A percentile compares a stretch with the other conserved stretches of the same genome.
Evolutionary conservation across 495 filamentous ascomycete genomes (phyloP).

Genomic region (Zalerion maritima): DNA sequence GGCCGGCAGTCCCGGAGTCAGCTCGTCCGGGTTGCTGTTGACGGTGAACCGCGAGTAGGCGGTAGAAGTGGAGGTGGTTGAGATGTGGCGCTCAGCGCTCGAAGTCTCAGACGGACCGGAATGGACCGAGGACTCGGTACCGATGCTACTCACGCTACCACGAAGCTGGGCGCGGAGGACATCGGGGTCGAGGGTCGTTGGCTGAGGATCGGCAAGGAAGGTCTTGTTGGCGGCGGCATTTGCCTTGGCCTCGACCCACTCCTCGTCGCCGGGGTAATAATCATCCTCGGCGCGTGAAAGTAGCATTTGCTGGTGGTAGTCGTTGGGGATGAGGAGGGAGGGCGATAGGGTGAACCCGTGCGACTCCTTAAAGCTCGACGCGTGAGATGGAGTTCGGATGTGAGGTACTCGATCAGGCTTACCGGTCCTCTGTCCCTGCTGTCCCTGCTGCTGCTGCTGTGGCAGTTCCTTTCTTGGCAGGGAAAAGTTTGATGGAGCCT

Average conservation of each 20-base stretch:
- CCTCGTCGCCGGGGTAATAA: constrained; percentile 16
- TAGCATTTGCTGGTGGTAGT: constrained; percentile 33
- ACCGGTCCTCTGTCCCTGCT: constrained; percentile 11
- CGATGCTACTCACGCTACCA: constrained; percentile 30
- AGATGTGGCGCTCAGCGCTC: constrained; percentile 27
- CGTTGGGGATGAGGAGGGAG: constrained; percentile 36
- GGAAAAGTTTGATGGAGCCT: constrained; percentile 27
- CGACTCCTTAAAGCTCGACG: constrained; percentile 37
- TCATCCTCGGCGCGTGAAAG: constrained; percentile 19
- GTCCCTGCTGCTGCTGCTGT: constrained; percentile 12
- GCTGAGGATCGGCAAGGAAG: constrained; percentile 15
- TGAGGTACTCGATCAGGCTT: constrained; percentile 4
- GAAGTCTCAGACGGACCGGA: constrained; percentile 10
- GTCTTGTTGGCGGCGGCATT: constrained; percentile 19
- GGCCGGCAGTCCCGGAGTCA: no score
- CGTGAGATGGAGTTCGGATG: constrained; percentile 24
- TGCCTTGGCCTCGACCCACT: constrained; percentile 15
- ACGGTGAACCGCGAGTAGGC: constrained; percentile 27
- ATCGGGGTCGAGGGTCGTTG: constrained; percentile 14
- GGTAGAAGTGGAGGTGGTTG: constrained; percentile 25
- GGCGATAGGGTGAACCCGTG: constrained; percentile 41
- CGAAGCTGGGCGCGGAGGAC: constrained; percentile 17
- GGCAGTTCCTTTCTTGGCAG: constrained; percentile 19
- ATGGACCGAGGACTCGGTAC: constrained; percentile 15
- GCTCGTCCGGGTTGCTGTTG: constrained; percentile 22